Evolutionary conservation across 1,284 basidiomycete genomes (phyloP).

Genomic region (Takashimella koratensis): DNA sequence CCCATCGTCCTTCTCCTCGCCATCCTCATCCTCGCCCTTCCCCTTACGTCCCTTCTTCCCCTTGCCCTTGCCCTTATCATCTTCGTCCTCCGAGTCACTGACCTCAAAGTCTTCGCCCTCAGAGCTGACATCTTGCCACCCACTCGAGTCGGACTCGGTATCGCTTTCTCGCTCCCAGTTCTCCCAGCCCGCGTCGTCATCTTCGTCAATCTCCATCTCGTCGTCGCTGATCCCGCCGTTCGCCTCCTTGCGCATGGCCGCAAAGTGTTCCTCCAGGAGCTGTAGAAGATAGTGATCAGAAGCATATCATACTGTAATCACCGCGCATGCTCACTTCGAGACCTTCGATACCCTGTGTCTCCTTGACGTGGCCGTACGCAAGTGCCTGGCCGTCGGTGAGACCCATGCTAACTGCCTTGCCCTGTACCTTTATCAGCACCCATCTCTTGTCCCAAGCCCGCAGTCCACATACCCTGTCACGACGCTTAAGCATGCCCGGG

Average conservation of each 20-base stretch:
- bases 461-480: slow-evolving; percentile 65
- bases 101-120: slow-evolving; percentile 69
- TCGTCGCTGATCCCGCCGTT: slow-evolving; percentile 53
- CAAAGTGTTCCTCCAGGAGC: slow-evolving; percentile 84
- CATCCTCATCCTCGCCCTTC: slow-evolving; percentile 22
- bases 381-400: slow-evolving; percentile 62
- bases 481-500: slow-evolving; percentile 82
- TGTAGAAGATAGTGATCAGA: slow-evolving; percentile 35
- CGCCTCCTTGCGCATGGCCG: slow-evolving; percentile 64
- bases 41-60: slow-evolving; percentile 25
- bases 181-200: slow-evolving; percentile 73
- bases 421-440: slow-evolving; percentile 51
- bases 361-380: slow-evolving; percentile 75
- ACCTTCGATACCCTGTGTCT: slow-evolving; percentile 80
- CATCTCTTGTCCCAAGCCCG: slow-evolving; percentile 19
- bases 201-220: slow-evolving; percentile 52
- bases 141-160: slow-evolving; percentile 62
- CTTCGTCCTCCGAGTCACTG: slow-evolving; percentile 82
- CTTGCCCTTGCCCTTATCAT: slow-evolving; percentile 40
- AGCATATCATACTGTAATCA: slow-evolving; percentile 1
- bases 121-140: slow-evolving; percentile 82
- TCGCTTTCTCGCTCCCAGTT: slow-evolving; percentile 85
- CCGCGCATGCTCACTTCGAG: slow-evolving; percentile 59
- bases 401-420: slow-evolving; percentile 78
- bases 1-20: slow-evolving; percentile 31